Evolutionary conservation across 1,139 yeast species (phyloP), one percentile per base, ranked within the genome.

Genomic region (Pichia sp.): DNA sequence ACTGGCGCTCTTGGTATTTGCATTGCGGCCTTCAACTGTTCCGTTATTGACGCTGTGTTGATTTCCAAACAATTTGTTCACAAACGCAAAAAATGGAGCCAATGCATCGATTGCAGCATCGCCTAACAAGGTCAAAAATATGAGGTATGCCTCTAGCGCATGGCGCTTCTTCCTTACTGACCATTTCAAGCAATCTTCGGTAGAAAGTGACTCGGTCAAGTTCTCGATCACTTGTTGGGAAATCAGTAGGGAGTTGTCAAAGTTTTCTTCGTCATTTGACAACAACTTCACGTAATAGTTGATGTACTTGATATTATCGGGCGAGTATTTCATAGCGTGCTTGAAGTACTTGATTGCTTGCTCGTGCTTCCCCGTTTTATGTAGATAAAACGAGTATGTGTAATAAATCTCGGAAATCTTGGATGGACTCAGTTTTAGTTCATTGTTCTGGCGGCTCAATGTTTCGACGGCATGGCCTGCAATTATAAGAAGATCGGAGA

Each of bases 71-170:
- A 88, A 71, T 51, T 73, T 77, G 52, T 81, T 79, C 63, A 78
- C 87, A 20, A 85, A 69, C 16, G 77, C 77, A 63, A 90, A 85
- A 10, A 88, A 78, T 51, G 83, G 91, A 2, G 88, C 80, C 30
- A 91, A 70, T 50, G 75, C 76, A 0, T 79, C 73, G 3, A 91
- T 93, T 8, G 56, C 57, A 56, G 83, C 72, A 8, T 83, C 78
- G 64, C 89, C 95, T 56, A 83, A 73, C 16, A 90, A 75, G 2
- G 92, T 85, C 51, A 90, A 71, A 62, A 87, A 91, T 0, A 96
- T 85, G 69, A 87, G 75, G 63, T 87, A 87, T 64, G 90, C 74
- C 66, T 88, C 90, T 34, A 90, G 67, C 45, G 85, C 80, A 58
- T 81, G 82, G 63, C 77, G 74, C 63, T 81, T 84, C 54, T 76